These are phyloP conservation scores for Eimeria praecox DNA, from an alignment of 169 alveolate genomes.

Conservation along the genomic window DNA sequence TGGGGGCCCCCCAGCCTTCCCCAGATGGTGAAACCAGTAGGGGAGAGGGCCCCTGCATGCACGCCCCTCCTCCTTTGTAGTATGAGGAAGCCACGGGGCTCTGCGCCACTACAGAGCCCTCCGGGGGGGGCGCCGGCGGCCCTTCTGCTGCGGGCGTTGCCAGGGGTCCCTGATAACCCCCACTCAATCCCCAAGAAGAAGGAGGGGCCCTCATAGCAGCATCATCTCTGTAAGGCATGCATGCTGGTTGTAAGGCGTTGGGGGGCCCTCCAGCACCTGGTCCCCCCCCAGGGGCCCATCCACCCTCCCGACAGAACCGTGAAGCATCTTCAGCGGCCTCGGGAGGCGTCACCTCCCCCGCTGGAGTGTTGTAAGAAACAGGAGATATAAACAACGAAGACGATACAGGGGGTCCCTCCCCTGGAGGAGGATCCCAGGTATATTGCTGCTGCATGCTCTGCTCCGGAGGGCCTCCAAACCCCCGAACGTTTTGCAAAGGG, in stretches of 20 bases:
- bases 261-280: conserved; percentile 36
- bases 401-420: conserved; percentile 14
- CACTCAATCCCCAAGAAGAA: not conserved
- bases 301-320: too few species aligned
- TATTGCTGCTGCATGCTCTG: conserved; percentile 44
- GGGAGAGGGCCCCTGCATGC: not conserved
- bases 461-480: not conserved
- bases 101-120: not conserved
- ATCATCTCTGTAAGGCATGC: not conserved
- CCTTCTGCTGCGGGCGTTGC: not conserved
- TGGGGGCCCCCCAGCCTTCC: not conserved
- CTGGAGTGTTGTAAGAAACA: not conserved
- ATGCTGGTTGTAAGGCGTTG: not conserved
- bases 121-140: not conserved
- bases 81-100: not conserved
- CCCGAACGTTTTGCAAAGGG: not conserved
- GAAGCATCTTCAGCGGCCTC: too few species aligned
- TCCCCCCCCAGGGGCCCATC: conserved; percentile 25
- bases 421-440: not conserved
- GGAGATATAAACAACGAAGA: conserved; percentile 13
- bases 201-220: not conserved
- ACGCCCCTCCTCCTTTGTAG: not conserved
- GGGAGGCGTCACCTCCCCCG: not conserved
- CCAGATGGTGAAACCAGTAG: not conserved
- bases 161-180: conserved; percentile 42